Evolutionary conservation across 208 protist species (phyloP), one percentile per base, ranked within the genome.

Genomic region (Trypanosoma cruzi): DNA sequence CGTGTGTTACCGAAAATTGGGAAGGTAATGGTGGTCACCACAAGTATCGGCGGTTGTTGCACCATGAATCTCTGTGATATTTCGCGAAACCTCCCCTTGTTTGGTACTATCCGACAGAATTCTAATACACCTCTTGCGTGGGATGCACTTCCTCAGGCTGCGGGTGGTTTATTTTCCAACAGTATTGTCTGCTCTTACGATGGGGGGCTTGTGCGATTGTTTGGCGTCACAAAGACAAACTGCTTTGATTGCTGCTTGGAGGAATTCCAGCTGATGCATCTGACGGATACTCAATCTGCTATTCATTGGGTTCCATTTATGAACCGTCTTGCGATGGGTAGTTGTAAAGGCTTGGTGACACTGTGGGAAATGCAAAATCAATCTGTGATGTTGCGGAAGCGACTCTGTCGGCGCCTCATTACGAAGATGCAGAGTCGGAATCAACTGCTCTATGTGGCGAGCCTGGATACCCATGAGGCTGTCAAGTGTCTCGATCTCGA

Each of bases 401-500:
- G 64, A 72, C 73, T 68, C 24, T 58, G 84, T 34, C 73, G 84
- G 54, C 57, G n/a, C 2, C 14, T 56, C 55, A 73, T 89, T 48
- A 80, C 78, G 1, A 32, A 69, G 3, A 59, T 85, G 16, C 54
- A 57, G 10, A 55, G 74, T 31, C 55, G 57, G 6, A 56, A 32
- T 26, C 55, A 68, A 28, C 50, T 68, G 6, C 63, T 86, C 1
- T 86, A 74, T 57, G 57, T 72, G 20, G 70, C 81, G 24, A 85
- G 78, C 46, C 59, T 86, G 4, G 84, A 89, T 55, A 66, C 59
- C 53, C 40, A 65, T 29, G 66, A 85, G 54, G 82, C 81, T 6
- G 79, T 89, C 13, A 86, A 85, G 66, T 67, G 58, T 26, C 49
- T 81, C 18, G 81, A 89, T 63, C 53, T 89, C n/a, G 78, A 89